A percentile compares a stretch with the other conserved stretches of the same genome.
Evolutionary conservation across 345 rosid species (phyloP).

Genomic region (Sisymbrium altissimum): DNA sequence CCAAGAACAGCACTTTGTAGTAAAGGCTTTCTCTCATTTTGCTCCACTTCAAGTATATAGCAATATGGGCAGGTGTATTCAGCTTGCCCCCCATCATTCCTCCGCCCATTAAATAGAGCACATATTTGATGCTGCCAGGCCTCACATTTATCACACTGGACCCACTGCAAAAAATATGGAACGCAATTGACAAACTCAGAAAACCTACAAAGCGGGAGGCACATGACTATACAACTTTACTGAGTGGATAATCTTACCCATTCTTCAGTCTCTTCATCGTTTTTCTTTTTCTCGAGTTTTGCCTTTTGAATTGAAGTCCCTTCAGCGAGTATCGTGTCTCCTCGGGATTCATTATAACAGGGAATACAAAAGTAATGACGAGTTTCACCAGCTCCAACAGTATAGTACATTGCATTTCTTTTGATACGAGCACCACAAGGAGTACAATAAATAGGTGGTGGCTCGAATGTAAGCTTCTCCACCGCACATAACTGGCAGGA

Average conservation of each 20-base stretch:
- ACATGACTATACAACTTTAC: neutral
- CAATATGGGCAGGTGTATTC: conserved; percentile 99
- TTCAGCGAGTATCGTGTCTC: conserved; percentile 70
- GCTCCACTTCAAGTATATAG: conserved; percentile 81
- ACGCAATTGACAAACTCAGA: conserved; percentile 4
- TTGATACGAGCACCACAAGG: conserved; percentile 97
- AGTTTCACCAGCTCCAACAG: conserved; percentile 85
- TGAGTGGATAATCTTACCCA: conserved; percentile 54
- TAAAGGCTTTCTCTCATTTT: conserved; percentile 89
- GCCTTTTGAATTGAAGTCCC: conserved; percentile 63
- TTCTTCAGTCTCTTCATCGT: conserved; percentile 99
- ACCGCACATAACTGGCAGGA: conserved; percentile 99
- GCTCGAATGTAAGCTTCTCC: conserved; percentile 97
- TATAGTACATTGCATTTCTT: conserved; percentile 95
- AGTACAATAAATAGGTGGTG: conserved; percentile 94
- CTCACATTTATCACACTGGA: conserved; percentile 99
- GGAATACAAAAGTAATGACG: conserved; percentile 92
- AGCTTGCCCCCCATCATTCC: conserved; percentile 99
- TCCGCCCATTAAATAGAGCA: conserved; percentile 93
- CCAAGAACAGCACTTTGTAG: conserved; percentile 97
- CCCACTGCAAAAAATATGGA: conserved; percentile 69
- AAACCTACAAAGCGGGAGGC: conserved; percentile 13
- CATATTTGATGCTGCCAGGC: conserved; percentile 99
- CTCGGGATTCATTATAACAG: conserved; percentile 95
- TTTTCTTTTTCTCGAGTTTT: conserved; percentile 94